phyloP scores from a whole-genome alignment of 768 basidiomycete genomes.

The Jaapia argillacea region DNA sequence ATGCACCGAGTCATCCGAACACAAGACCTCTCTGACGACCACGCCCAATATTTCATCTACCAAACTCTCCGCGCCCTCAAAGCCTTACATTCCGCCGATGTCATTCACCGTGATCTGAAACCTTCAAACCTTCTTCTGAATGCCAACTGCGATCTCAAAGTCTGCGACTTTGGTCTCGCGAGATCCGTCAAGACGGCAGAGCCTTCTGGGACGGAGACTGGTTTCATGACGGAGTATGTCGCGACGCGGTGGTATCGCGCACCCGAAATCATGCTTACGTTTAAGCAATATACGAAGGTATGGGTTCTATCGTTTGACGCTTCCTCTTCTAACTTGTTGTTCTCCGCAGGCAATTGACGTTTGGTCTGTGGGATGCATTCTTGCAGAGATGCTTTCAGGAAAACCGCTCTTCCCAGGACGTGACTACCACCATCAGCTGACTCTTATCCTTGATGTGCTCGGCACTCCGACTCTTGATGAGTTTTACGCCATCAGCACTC shows the following conservation, averaged over 20 bases:
- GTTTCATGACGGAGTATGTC: conserved; percentile 96
- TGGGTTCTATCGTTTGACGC: conserved; percentile 15
- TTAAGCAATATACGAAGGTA: conserved; percentile 95
- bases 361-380: conserved; percentile 82
- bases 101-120: conserved; percentile 94
- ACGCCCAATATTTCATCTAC: conserved; percentile 89
- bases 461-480: conserved; percentile 97
- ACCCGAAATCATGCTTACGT: conserved; percentile 98
- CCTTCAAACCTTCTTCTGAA: conserved; percentile 97
- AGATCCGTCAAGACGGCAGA: conserved; percentile 83
- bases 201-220: conserved; percentile 73
- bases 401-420: conserved; percentile 96
- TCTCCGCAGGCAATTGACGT: conserved; percentile 65
- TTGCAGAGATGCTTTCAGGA: conserved; percentile 95
- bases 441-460: conserved; percentile 91
- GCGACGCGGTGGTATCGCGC: conserved; percentile 99
- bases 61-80: conserved; percentile 94
- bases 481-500: conserved; percentile 93
- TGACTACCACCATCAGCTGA: conserved; percentile 94
- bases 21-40: conserved; percentile 92
- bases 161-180: conserved; percentile 91
- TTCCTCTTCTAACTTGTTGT: conserved; percentile 27
- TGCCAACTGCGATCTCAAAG: conserved; percentile 93
- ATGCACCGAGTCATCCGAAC: conserved; percentile 96
- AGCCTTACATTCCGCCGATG: conserved; percentile 91